Base-by-base conservation (phyloP, 2,329 filamentous ascomycete genomes). In the Colletotrichum ledebouriae region DNA sequence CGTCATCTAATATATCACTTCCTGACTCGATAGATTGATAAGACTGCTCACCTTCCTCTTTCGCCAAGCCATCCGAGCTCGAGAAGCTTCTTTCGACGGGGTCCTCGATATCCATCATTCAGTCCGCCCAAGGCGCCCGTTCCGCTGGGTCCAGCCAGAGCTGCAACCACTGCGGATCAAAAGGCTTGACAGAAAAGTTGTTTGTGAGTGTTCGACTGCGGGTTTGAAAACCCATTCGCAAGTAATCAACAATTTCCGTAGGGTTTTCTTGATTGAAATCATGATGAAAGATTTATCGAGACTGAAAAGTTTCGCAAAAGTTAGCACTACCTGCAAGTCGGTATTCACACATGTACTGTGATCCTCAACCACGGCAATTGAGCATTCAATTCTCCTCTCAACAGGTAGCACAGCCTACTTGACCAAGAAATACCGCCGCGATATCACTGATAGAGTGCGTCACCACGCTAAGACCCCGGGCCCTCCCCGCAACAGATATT, bases 81-180 rank as follows among this genome's bases (percentile, higher is more conserved):
- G n/a, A 37, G 52, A 64, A 64, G 55, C 62, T 64, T 64, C 34
- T 52, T 64, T 59, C 13, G 17, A 52, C 53, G n/a, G 13, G 39
- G 39, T 33, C 6, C 15, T 41, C 20, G 9, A 25, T 15, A 13
- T 4, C 22, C 20, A 29, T 12, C 20, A 50, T 12, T 33, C 22
- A 34, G 11, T 52, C 13, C 34, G 11, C 22, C 41, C 22, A 34
- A n/a, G 44, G 15, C 12, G n/a, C 22, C 44, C 29, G 50, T 29
- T 37, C 15, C 20, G 49, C 39, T 12, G 13, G n/a, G 7, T 6
- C 11, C 25, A 46, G 50, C 11, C 25, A 46, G 50, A 9, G 52
- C 34, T 20, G 17, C 33, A 59, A 3, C n/a, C 6, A 11, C 41
- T 42, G 20, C 33, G 61, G 53, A 11, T 2, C 60, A 22, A 42